Evolutionary conservation across 2,329 filamentous ascomycete species (phyloP).

Genomic region (Cladophialophora yegresii): DNA sequence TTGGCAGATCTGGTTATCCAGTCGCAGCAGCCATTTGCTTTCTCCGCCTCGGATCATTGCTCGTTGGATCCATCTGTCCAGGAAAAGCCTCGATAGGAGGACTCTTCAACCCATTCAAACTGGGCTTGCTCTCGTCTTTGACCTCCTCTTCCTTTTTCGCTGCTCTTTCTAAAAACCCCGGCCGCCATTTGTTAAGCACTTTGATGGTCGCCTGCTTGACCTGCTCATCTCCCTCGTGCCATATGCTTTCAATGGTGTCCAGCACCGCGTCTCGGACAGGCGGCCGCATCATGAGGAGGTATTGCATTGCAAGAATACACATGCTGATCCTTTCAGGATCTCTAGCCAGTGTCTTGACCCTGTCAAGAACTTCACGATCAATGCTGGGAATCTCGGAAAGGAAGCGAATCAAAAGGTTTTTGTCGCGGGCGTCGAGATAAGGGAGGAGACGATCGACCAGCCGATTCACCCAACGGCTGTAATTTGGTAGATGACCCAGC

Average conservation of each 20-base stretch:
- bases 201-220: slow-evolving; percentile 54
- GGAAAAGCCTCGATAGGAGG: slow-evolving; percentile 1
- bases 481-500: slow-evolving; percentile 54
- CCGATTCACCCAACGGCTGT: slow-evolving; percentile 75
- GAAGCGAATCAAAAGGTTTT: slow-evolving; percentile 82
- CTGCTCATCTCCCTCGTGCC: slow-evolving; percentile 55
- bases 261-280: slow-evolving; percentile 60
- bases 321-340: slow-evolving; percentile 65
- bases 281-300: slow-evolving; percentile 61
- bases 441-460: slow-evolving; percentile 87
- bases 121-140: slow-evolving; percentile 9
- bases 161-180: slow-evolving; percentile 40
- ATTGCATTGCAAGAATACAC: slow-evolving; percentile 60
- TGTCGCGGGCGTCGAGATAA: slow-evolving; percentile 84
- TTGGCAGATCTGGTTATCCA: slow-evolving; percentile 1
- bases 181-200: slow-evolving; percentile 58
- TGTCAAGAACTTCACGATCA: slow-evolving; percentile 68
- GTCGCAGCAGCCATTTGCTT: slow-evolving; percentile 9
- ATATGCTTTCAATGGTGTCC: slow-evolving; percentile 61
- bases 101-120: slow-evolving; percentile 23
- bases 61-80: neutral
- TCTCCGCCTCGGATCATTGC: slow-evolving; percentile 19
- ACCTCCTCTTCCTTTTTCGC: slow-evolving; percentile 29
- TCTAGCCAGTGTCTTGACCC: slow-evolving; percentile 65
- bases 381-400: slow-evolving; percentile 87